Base-by-base conservation (phyloP, 2,329 filamentous ascomycete species). In the Microdochium nivale region DNA sequence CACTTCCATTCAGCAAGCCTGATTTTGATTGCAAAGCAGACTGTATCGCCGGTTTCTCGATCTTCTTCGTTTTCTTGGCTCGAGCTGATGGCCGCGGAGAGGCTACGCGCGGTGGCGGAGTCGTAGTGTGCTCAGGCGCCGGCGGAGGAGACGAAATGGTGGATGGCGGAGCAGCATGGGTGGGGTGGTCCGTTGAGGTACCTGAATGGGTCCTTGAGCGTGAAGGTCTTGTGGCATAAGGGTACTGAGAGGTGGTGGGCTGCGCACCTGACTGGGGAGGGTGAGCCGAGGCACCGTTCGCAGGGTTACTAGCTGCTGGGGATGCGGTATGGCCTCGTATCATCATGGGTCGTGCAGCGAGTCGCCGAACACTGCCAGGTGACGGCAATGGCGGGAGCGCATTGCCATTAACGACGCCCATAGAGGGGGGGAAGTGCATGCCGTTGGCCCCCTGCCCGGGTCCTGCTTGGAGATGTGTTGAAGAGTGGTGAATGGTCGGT, bases 331-430 rank as follows among this genome's bases (percentile, higher is more conserved):
- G 84, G 61, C 88, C 84, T 51, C 82, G 76, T 54, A 81, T 78
- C 54, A 79, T 75, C 54, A 80, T 76, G 48, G 73, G 71, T 53
- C 83, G 47, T 24, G 24, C 49, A 21, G 53, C 57, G 4, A 62
- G 56, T n/a, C 65, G 56, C 50, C 80, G 73, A 25, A 77, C 76
- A 53, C 77, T 79, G n/a, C 90, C 88, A 1, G 91, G 91, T 0
- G 91, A 96, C 0, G 91, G 90, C 47, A 96, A 74, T 21, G 83
- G 76, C 7, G 91, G 87, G 7, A 92, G 73, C 61, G 94, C 88
- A 19, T 89, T 90, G 1, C 88, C 91, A 49, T 78, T 83, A 25
- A 96, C 70, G 19, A 96, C 84, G 3, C 90, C 82, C 60, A 96
- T 95, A 7, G 88, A 86, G 54, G 85, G 83, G 25, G 74, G 68